Evolutionary conservation across 2,329 filamentous ascomycete genomes (phyloP).

Genomic region (Zasmidium cellare): DNA sequence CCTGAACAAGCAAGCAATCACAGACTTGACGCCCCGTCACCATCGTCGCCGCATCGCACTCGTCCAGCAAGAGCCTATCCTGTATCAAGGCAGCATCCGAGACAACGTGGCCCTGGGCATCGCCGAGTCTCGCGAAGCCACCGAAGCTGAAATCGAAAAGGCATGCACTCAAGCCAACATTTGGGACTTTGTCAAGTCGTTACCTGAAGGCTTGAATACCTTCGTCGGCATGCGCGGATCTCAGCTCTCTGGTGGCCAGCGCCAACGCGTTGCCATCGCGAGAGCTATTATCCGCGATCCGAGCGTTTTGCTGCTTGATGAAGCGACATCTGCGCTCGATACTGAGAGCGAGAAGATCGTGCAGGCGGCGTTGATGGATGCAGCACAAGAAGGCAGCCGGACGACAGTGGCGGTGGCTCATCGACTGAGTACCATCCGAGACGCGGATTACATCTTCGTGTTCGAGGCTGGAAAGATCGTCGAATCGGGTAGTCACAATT

Average conservation of each 20-base stretch:
- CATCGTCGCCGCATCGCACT: conserved; percentile 46
- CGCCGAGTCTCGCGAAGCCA: conserved; percentile 5
- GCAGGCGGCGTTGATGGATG: conserved; percentile 28
- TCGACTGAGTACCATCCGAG: conserved; percentile 41
- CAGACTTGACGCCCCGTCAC: conserved; percentile 35
- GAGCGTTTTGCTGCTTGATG: conserved; percentile 31
- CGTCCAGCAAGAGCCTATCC: conserved; percentile 48
- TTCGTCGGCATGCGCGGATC: conserved; percentile 23
- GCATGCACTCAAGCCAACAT: conserved; percentile 23
- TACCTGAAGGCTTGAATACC: conserved; percentile 29
- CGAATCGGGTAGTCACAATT: conserved; percentile 39
- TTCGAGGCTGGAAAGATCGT: conserved; percentile 39
- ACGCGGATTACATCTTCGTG: conserved; percentile 44
- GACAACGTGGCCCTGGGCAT: conserved; percentile 38
- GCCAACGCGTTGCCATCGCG: conserved; percentile 33
- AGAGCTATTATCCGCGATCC: conserved; percentile 31
- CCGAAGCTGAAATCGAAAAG: conserved; percentile 15
- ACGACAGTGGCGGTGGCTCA: conserved; percentile 46
- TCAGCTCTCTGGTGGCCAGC: conserved; percentile 29
- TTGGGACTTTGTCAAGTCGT: conserved; percentile 20
- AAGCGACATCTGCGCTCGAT: conserved; percentile 34
- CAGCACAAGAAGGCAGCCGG: conserved; percentile 25
- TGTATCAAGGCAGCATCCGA: conserved; percentile 46
- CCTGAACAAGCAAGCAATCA: conserved; percentile 60
- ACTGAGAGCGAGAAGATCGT: conserved; percentile 27